A percentile compares a stretch with the other conserved stretches of the same genome.
Conservation (phyloP, 108 stramenopile species). For the Nitzschia inconspicua region DNA sequence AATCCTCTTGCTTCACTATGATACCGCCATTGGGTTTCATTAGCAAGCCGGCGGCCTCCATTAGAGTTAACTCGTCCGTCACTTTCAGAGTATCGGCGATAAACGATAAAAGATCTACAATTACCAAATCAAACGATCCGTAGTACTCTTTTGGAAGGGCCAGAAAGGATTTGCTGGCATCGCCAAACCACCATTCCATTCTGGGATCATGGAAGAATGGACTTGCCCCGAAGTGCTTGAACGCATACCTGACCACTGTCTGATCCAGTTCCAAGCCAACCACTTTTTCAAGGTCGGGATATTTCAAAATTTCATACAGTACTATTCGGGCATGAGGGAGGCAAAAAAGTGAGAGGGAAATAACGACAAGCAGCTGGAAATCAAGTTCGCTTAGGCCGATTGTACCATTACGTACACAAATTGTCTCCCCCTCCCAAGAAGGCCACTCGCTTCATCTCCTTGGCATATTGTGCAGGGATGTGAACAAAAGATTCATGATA, state of each 20-base stretch:
- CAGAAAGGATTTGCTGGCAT: conserved; percentile 42
- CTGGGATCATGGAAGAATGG: conserved; percentile 49
- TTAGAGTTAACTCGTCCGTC: conserved; percentile 38
- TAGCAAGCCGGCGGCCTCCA: conserved; percentile 36
- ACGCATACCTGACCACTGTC: conserved; percentile 32
- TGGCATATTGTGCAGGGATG: conserved; percentile 50
- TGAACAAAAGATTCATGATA: conserved; percentile 68
- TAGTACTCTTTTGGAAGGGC: conserved; percentile 42
- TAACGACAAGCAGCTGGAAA: too few species aligned
- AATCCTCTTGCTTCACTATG: conserved; percentile 70
- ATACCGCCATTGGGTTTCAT: conserved; percentile 59
- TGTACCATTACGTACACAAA: too few species aligned
- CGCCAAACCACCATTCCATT: conserved; percentile 70
- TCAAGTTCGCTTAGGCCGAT: too few species aligned
- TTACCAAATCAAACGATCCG: conserved; percentile 55
- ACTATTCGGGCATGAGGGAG: conserved; percentile 52
- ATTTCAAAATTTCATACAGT: conserved; percentile 43
- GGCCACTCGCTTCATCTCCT: conserved; percentile 23
- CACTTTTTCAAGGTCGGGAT: conserved; percentile 35
- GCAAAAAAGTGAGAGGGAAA: too few species aligned
- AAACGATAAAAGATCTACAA: conserved; percentile 60
- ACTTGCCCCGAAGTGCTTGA: conserved; percentile 47
- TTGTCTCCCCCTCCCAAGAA: conserved; percentile 60
- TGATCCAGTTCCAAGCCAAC: conserved; percentile 43
- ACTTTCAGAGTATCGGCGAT: conserved; percentile 58